phyloP scores from a whole-genome alignment of 2,329 filamentous ascomycete species.

The Aspergillus unguis region DNA sequence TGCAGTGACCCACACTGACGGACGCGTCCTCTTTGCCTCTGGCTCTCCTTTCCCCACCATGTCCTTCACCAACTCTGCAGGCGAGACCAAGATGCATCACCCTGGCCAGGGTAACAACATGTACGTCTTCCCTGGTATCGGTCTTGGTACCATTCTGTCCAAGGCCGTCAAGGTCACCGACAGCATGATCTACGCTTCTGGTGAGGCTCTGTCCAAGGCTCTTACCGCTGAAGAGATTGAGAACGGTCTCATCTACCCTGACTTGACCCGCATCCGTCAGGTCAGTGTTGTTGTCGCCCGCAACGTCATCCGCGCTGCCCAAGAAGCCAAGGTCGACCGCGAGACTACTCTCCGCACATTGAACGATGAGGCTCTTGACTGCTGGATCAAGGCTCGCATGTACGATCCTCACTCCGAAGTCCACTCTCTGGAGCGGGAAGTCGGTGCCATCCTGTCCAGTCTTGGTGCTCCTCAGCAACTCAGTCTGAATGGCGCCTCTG shows the following conservation, averaged over 20 bases:
- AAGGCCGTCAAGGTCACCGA: slow-evolving; percentile 86
- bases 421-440: slow-evolving; percentile 46
- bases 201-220: slow-evolving; percentile 71
- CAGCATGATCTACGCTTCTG: slow-evolving; percentile 95
- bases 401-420: slow-evolving; percentile 50
- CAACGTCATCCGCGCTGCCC: slow-evolving; percentile 89
- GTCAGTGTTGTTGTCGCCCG: slow-evolving; percentile 82
- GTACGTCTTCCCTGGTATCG: slow-evolving; percentile 96
- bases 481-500: slow-evolving; percentile 20
- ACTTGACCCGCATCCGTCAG: slow-evolving; percentile 85
- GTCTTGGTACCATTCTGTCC: slow-evolving; percentile 85
- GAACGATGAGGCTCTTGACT: slow-evolving; percentile 43
- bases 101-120: slow-evolving; percentile 77
- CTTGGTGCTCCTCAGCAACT: slow-evolving; percentile 23
- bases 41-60: slow-evolving; percentile 84
- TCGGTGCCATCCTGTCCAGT: slow-evolving; percentile 42
- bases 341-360: slow-evolving; percentile 44
- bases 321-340: slow-evolving; percentile 68
- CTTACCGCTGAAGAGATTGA: slow-evolving; percentile 78
- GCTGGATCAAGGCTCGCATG: slow-evolving; percentile 49
- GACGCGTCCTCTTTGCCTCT: slow-evolving; percentile 87
- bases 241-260: slow-evolving; percentile 83
- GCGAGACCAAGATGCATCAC: slow-evolving; percentile 64
- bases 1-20: slow-evolving; percentile 85
- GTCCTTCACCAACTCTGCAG: slow-evolving; percentile 59